Conservation (phyloP, 495 filamentous ascomycete species). For the Aspergillus saccharolyticus region DNA sequence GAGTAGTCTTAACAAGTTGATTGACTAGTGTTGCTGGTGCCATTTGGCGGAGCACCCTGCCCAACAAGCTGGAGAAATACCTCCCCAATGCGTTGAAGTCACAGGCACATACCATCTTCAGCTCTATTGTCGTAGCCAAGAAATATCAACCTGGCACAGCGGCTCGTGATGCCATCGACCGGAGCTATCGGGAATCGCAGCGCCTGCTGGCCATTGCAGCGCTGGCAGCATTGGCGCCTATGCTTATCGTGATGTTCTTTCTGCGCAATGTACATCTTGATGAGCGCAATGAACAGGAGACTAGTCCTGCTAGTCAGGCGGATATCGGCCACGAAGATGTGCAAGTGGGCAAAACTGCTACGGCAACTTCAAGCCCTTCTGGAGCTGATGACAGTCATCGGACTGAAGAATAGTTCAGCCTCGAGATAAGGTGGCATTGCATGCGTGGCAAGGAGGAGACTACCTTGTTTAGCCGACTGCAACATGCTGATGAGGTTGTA, state of each 20-base stretch:
- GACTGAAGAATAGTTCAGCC: neutral
- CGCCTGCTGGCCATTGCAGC: slow-evolving; percentile 19
- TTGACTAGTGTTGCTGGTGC: slow-evolving; percentile 20
- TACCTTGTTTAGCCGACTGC: neutral
- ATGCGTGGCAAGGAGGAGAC: neutral
- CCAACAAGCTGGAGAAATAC: slow-evolving; percentile 13
- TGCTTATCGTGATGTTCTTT: slow-evolving; percentile 24
- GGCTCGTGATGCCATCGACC: slow-evolving; percentile 19
- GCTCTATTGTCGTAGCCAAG: slow-evolving; percentile 18
- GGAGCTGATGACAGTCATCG: neutral
- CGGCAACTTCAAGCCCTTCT: neutral
- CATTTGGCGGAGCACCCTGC: slow-evolving; percentile 26
- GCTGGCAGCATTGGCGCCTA: slow-evolving; percentile 15
- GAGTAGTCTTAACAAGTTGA: neutral
- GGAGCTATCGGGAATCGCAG: slow-evolving; percentile 21
- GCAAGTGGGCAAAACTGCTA: neutral
- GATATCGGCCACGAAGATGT: neutral
- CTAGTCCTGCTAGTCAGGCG: neutral
- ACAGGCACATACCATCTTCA: slow-evolving; percentile 19
- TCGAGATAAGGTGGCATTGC: neutral
- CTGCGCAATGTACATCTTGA: slow-evolving; percentile 19
- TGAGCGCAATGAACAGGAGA: slow-evolving; percentile 6
- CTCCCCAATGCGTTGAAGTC: slow-evolving; percentile 18
- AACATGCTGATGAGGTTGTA: no score
- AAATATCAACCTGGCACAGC: slow-evolving; percentile 17